phyloP scores from a whole-genome alignment of 495 filamentous ascomycete species.

The Lophiotrema nucula region DNA sequence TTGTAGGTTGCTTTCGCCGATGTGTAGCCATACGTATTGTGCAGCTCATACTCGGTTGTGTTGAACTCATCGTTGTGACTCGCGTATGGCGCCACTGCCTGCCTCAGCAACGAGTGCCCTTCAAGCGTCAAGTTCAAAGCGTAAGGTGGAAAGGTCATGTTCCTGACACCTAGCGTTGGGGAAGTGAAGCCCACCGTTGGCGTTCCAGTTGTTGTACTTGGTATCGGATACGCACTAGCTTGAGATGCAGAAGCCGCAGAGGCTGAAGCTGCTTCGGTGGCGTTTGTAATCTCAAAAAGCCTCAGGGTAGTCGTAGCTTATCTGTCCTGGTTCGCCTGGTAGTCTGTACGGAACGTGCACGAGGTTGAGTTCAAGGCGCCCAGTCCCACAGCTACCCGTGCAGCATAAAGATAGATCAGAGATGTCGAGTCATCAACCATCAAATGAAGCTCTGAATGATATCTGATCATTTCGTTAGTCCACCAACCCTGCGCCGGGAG shows the following conservation, averaged over 20 bases:
- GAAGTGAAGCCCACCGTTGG: constrained; percentile 17
- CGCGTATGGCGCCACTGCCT: constrained; percentile 28
- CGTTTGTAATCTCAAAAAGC: constrained; percentile 28
- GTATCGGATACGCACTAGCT: constrained; percentile 10
- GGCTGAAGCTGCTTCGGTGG: constrained; percentile 30
- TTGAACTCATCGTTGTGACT: constrained; percentile 31
- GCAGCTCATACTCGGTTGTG: constrained; percentile 31
- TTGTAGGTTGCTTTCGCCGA: constrained; percentile 28
- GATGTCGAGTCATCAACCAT: constrained; percentile 31
- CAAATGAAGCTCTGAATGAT: constrained; percentile 20
- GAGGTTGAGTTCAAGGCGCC: constrained; percentile 12
- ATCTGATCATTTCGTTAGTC: constrained; percentile 24
- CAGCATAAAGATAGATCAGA: constrained; percentile 27
- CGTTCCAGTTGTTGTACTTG: constrained; percentile 9
- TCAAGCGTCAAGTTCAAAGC: constrained; percentile 31
- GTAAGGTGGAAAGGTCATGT: constrained; percentile 30
- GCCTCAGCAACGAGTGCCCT: constrained; percentile 25
- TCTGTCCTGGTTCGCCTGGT: constrained; percentile 22
- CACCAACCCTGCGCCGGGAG: constrained; percentile 23
- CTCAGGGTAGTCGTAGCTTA: constrained; percentile 27
- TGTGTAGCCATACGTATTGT: constrained; percentile 29
- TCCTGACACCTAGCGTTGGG: constrained; percentile 25
- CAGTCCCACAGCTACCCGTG: constrained; percentile 26
- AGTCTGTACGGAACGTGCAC: constrained; percentile 26
- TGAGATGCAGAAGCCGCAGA: constrained; percentile 17